phyloP scores from a whole-genome alignment of 495 filamentous ascomycete species.

The Tirmania nivea region DNA sequence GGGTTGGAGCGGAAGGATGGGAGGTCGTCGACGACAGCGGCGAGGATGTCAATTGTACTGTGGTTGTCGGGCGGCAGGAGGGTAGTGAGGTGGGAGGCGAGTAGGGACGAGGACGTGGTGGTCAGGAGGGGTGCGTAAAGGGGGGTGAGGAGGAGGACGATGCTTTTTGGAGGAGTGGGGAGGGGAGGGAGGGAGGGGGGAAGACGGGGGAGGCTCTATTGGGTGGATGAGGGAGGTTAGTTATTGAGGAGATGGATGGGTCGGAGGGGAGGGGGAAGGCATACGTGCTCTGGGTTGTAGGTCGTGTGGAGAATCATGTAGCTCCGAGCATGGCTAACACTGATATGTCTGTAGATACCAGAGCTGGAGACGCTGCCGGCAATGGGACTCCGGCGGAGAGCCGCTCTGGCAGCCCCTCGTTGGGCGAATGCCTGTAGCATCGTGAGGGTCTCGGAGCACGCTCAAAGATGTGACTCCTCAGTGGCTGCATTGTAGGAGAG shows the following conservation, averaged over 20 bases:
- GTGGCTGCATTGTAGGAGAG: no score
- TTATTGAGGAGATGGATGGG: not conserved
- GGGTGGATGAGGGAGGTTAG: not conserved
- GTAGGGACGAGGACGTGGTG: not conserved
- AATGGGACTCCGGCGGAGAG: no score
- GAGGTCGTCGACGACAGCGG: not conserved
- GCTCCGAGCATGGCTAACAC: no score
- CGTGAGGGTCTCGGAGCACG: no score
- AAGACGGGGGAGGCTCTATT: not conserved
- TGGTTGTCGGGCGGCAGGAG: not conserved
- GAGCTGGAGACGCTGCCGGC: no score
- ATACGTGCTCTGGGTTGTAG: not conserved
- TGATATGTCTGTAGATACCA: no score
- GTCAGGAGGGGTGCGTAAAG: not conserved
- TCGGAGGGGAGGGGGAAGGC: not conserved
- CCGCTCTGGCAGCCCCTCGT: no score
- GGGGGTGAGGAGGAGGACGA: not conserved
- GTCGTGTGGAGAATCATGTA: not conserved
- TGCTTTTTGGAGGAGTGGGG: not conserved
- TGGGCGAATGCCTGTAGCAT: no score
- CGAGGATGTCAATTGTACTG: not conserved
- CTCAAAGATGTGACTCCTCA: no score
- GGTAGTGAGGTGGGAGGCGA: not conserved
- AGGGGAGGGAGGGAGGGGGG: not conserved
- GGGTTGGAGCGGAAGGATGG: not conserved